Evolutionary conservation across 2,329 filamentous ascomycete species (phyloP).

Genomic region (Dendryphion nanum): DNA sequence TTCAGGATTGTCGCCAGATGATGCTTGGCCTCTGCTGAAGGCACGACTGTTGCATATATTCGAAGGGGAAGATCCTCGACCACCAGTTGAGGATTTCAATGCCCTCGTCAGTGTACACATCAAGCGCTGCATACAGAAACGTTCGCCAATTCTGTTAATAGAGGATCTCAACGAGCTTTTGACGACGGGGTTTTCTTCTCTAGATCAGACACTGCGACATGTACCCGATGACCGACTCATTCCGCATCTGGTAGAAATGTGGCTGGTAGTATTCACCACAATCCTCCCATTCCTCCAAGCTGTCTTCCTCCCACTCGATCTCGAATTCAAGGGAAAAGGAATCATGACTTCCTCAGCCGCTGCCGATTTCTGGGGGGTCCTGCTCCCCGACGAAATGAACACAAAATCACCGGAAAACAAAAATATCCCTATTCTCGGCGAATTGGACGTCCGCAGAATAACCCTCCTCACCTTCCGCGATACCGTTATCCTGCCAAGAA

Average conservation of each 20-base stretch:
- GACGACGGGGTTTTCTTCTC: slow-evolving; percentile 76
- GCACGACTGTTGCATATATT: slow-evolving; percentile 75
- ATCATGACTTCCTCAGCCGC: slow-evolving; percentile 78
- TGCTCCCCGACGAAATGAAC: slow-evolving; percentile 51
- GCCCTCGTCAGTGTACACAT: slow-evolving; percentile 76
- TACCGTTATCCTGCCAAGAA: slow-evolving; percentile 80
- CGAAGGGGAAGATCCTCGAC: slow-evolving; percentile 73
- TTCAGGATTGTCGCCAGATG: slow-evolving; percentile 57
- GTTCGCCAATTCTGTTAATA: slow-evolving; percentile 67
- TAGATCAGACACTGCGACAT: slow-evolving; percentile 78
- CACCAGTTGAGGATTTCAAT: slow-evolving; percentile 84
- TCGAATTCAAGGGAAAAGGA: slow-evolving; percentile 87
- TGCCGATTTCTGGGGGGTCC: slow-evolving; percentile 84
- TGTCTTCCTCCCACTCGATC: slow-evolving; percentile 87
- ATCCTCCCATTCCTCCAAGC: slow-evolving; percentile 93
- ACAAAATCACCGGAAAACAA: slow-evolving; percentile 43
- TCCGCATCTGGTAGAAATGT: slow-evolving; percentile 85
- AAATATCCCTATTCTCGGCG: slow-evolving; percentile 47
- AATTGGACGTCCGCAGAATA: slow-evolving; percentile 82
- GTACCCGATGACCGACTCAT: slow-evolving; percentile 87
- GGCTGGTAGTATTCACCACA: slow-evolving; percentile 87
- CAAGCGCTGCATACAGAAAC: slow-evolving; percentile 72
- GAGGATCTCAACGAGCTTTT: slow-evolving; percentile 76
- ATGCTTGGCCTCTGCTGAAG: slow-evolving; percentile 80
- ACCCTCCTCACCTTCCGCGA: slow-evolving; percentile 88